Base-by-base conservation (phyloP, 495 filamentous ascomycete genomes). In the Penicillium alfredii region DNA sequence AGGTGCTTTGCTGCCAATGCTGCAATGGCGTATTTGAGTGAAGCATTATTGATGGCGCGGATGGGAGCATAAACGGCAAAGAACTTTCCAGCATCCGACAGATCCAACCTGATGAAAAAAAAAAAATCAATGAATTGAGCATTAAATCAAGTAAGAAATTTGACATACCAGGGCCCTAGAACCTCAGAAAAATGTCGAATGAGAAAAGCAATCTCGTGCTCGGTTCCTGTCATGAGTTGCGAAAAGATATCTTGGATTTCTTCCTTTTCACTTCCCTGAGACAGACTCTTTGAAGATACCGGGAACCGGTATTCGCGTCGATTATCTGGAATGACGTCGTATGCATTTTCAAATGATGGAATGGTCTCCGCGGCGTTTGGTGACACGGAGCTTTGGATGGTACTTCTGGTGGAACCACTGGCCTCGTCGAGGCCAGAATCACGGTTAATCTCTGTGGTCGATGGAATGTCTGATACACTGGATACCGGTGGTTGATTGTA, bases 1-100 rank as follows among this genome's bases (percentile, higher is more conserved):
- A 69, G 50, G 23, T 69, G 66, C 32, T 69, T 69, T 21, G 66
- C 64, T 13, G 64, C 51, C 4, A 68, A 33, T 4, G 64, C 59
- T 22, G 61, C 53, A 21, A 66, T 61, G 6, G 66, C 49, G 19
- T 57, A 61, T 42, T 53, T 59, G n/a, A 68, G 36, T 6, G 47
- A 61, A 1, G 33, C 29, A 18, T 47, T 53, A 21, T 60, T 50
- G 27, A 62, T 58, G 6, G 66, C 61, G 18, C 62, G 53, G 19
- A 66, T 58, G 4, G 66, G 66, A 16, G 56, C 58, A 35, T 61
- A 54, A 1, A 60, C 55, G 0, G 52, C 44, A 32, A 68, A 69
- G 40, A 65, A 69, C 12, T 55, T 68, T 6, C 37, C 46, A 4
- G 53, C 43, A 24, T 68, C 66, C 8, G 63, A 62, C 3, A 68